Evolutionary conservation across 208 protist genomes (phyloP), one percentile per base, ranked within the genome.

Genomic region (Balamuthia mandrillaris): DNA sequence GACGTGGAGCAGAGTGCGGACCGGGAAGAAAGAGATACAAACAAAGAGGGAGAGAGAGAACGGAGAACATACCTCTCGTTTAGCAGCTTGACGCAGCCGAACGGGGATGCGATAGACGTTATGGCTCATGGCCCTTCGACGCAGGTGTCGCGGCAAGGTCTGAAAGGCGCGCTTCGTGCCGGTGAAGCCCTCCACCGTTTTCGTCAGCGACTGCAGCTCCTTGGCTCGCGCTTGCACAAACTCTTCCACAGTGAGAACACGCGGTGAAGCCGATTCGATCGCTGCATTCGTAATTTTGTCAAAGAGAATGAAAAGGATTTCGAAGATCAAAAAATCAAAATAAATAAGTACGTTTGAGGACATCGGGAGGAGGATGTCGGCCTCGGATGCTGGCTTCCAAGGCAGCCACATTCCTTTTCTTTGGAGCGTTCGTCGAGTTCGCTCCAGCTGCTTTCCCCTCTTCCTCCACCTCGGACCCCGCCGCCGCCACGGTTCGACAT

Each of bases 41-140:
- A 56, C 41, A 2, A 44, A 84, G 1, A 3, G 3, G 56, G n/a
- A 5, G 5, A 68, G 51, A 35, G 31, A 70, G 5, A 21, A 79
- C 7, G 41, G 18, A 51, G 2, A 21, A 24, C 49, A 77, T 75
- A 90, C 81, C 33, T 90, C 88, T 14, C 33, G 81, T 70, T n/a
- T n/a, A n/a, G 65, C 29, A 9, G 85, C 85, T 56, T 75, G 56
- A 18, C 89, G 85, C 21, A 91, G 41, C 47, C 89, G 81, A 27
- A 83, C 21, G 14, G 90, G 90, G 42, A 93, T 18, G n/a, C 84
- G 60, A 44, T 92, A 66, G 24, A 92, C 44, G 60, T 93, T 92
- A 16, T 91, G 78, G 70, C 87, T 91, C 90, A 92, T 92, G 16
- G 90, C 86, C 35, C 90, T 78, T 65, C 90, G 70, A 51, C 90